phyloP scores from a whole-genome alignment of 78 protist species.

The Cavenderia fasciculata region DNA sequence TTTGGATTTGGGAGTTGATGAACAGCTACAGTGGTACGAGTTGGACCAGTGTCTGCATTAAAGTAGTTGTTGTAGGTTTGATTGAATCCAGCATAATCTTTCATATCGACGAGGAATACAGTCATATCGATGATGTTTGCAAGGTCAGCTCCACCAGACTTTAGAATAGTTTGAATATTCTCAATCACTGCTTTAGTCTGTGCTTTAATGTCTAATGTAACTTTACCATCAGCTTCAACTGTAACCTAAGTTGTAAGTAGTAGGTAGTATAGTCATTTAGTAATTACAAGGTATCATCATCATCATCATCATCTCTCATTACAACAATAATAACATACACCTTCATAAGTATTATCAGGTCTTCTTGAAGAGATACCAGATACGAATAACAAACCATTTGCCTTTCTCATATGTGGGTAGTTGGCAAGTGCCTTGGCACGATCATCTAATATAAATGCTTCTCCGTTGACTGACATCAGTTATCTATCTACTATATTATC shows the following conservation, averaged over 20 bases:
- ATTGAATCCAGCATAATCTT: slow-evolving; percentile 79
- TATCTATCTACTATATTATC: too few relatives aligned
- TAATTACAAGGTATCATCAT: too few relatives aligned
- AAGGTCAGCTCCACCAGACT: slow-evolving; percentile 70
- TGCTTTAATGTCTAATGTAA: slow-evolving; percentile 55
- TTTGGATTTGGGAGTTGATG: slow-evolving; percentile 85
- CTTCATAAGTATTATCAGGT: slow-evolving; percentile 86
- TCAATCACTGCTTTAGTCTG: slow-evolving; percentile 85
- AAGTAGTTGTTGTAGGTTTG: slow-evolving; percentile 71
- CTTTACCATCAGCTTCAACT: slow-evolving; percentile 47
- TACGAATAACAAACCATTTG: slow-evolving; percentile 78
- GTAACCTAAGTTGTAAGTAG: too few relatives aligned
- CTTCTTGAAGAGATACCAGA: slow-evolving; percentile 86
- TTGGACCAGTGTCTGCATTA: slow-evolving; percentile 81
- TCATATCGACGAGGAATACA: slow-evolving; percentile 87
- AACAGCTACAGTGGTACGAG: slow-evolving; percentile 84
- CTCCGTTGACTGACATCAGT: slow-evolving; percentile 82
- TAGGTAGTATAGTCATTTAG: too few relatives aligned
- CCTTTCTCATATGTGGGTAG: slow-evolving; percentile 86
- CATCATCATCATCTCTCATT: too few relatives aligned
- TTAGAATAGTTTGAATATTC: slow-evolving; percentile 75
- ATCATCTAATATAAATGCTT: slow-evolving; percentile 65
- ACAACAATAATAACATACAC: slow-evolving; percentile 66
- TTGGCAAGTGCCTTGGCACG: slow-evolving; percentile 83
- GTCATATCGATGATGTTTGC: slow-evolving; percentile 79